Evolutionary conservation across 345 rosid genomes (phyloP).

Genomic region (Alliaria petiolata): DNA sequence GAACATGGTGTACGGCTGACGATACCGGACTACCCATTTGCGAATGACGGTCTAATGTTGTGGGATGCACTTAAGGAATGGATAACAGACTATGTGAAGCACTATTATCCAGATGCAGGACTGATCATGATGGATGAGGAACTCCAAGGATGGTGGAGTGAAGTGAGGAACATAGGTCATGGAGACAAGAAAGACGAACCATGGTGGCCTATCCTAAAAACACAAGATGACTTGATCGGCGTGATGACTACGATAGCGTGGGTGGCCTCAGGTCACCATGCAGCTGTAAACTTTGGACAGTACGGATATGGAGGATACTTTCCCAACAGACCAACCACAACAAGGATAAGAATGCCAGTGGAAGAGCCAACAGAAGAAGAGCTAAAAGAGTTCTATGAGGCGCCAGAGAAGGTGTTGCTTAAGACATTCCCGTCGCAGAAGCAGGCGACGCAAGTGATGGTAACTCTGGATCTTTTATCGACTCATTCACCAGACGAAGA

Average conservation of each 20-base stretch:
- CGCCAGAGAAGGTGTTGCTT: slow-evolving; percentile 24
- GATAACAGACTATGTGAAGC: slow-evolving; percentile 31
- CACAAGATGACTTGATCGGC: slow-evolving; percentile 29
- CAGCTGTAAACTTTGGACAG: slow-evolving; percentile 38
- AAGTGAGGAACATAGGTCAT: slow-evolving; percentile 28
- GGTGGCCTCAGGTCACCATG: slow-evolving; percentile 38
- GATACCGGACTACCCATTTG: slow-evolving; percentile 35
- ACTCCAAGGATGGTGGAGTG: slow-evolving; percentile 37
- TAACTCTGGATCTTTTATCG: slow-evolving; percentile 31
- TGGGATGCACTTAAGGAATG: slow-evolving; percentile 37
- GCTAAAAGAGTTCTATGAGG: slow-evolving; percentile 15
- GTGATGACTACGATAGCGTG: slow-evolving; percentile 32
- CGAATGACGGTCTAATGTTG: slow-evolving; percentile 31
- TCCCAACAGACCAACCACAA: slow-evolving; percentile 34
- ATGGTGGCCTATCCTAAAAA: slow-evolving; percentile 34
- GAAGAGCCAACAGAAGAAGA: slow-evolving; percentile 32
- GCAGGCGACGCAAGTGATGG: slow-evolving; percentile 37
- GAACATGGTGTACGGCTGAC: slow-evolving; percentile 27
- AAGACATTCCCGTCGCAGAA: slow-evolving; percentile 28
- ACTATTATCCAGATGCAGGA: slow-evolving; percentile 24
- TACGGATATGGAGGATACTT: slow-evolving; percentile 36
- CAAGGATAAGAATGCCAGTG: slow-evolving; percentile 26
- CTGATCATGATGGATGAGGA: slow-evolving; percentile 16
- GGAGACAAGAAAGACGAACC: slow-evolving; percentile 38
- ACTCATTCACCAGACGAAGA: slow-evolving; percentile 38